These are phyloP conservation scores for Schizosaccharomyces octosporus DNA, from an alignment of 805 yeast genomes.

Conservation along the genomic window DNA sequence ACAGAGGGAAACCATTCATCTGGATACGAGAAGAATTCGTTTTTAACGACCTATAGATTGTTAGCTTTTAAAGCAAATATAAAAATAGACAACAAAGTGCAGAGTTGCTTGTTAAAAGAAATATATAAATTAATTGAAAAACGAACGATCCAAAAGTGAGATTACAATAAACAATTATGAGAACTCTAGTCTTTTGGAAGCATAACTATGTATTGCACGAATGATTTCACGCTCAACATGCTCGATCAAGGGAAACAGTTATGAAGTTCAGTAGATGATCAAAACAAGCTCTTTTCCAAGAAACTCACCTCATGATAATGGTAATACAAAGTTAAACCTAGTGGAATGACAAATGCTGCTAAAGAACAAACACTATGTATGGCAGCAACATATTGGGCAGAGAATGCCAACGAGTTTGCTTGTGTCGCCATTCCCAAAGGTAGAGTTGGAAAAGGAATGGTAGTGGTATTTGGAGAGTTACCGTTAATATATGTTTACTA, in stretches of 20 bases:
- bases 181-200: not conserved
- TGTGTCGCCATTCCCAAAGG: not conserved
- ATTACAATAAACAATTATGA: too few species aligned
- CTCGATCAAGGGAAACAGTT: too few species aligned
- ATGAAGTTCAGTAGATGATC: not conserved
- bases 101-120: too few species aligned
- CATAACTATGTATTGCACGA: not conserved
- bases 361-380: not conserved
- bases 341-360: not conserved
- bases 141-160: too few species aligned
- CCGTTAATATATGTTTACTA: too few species aligned
- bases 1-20: constrained; percentile 91
- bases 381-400: not conserved
- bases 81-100: too few species aligned
- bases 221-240: not conserved
- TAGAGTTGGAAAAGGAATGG: not conserved
- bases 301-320: not conserved
- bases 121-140: too few species aligned
- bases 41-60: constrained; percentile 54
- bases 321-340: not conserved
- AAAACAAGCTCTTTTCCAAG: not conserved
- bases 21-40: constrained; percentile 73
- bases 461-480: too few species aligned
- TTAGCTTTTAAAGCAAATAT: not conserved
- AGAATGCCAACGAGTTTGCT: not conserved